Conservation (phyloP, 495 filamentous ascomycete genomes). For the Hypoxylon fragiforme region DNA sequence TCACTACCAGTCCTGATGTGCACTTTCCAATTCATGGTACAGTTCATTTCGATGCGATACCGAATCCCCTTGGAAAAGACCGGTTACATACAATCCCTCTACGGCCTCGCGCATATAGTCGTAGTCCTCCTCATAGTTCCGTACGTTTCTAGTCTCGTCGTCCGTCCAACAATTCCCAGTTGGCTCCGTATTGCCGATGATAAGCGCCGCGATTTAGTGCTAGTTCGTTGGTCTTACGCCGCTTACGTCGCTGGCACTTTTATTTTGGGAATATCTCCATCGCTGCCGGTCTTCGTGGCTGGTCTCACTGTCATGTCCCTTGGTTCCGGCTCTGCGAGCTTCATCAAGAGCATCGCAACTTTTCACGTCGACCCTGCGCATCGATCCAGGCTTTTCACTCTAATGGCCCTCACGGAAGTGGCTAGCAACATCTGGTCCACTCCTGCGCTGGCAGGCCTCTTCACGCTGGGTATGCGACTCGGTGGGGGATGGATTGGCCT, state of each 20-base stretch:
- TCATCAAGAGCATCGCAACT: slow-evolving; percentile 34
- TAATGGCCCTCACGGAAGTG: slow-evolving; percentile 31
- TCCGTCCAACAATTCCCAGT: slow-evolving; percentile 15
- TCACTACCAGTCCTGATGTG: slow-evolving; percentile 26
- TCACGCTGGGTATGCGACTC: slow-evolving; percentile 37
- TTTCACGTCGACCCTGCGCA: slow-evolving; percentile 30
- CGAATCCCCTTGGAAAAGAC: slow-evolving; percentile 33
- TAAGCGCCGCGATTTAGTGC: slow-evolving; percentile 26
- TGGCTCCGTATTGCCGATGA: slow-evolving; percentile 29
- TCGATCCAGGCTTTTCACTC: slow-evolving; percentile 35
- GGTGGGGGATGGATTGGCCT: slow-evolving; percentile 38
- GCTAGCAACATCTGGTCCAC: slow-evolving; percentile 32
- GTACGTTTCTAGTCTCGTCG: slow-evolving; percentile 17
- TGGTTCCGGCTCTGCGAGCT: slow-evolving; percentile 31
- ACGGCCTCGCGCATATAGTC: slow-evolving; percentile 32
- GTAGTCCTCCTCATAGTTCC: slow-evolving; percentile 35
- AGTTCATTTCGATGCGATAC: slow-evolving; percentile 38
- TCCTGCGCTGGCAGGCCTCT: slow-evolving; percentile 35
- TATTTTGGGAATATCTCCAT: slow-evolving; percentile 31
- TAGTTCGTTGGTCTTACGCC: slow-evolving; percentile 31
- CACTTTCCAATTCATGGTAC: slow-evolving; percentile 36
- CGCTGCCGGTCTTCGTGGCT: slow-evolving; percentile 27
- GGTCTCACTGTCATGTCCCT: slow-evolving; percentile 36
- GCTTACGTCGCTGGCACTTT: slow-evolving; percentile 27
- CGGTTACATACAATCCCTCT: slow-evolving; percentile 37